Base-by-base conservation (phyloP, 805 yeast species). In the Peterozyma toletana region DNA sequence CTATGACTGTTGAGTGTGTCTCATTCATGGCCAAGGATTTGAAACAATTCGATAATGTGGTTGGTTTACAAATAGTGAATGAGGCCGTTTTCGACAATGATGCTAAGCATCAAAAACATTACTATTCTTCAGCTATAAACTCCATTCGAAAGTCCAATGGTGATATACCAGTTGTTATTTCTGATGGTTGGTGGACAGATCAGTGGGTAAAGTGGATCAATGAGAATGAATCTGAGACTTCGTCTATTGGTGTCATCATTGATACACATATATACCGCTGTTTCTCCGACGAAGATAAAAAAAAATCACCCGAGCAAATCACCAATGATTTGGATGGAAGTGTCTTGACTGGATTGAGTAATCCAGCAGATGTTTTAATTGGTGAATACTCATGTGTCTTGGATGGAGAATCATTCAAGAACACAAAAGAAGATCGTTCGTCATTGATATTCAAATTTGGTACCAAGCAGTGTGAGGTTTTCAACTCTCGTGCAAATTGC, bases 141-240 rank as follows among this genome's bases (percentile, higher is more conserved):
- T 70, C 72, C 35, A 81, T 91, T 37, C 68, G 91, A 30, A 57
- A 61, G 16, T 66, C 69, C 13, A 83, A 86, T 55, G 39, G 59
- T 1, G 61, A 61, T 2, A 62, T 88, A 31, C 96, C 96, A 0
- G 68, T 91, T 5, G 66, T 85, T 14, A 84, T 91, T 33, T 86
- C 96, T 2, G 98, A 91, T 58, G 96, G 96, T 3, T 93, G 98
- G 98, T 83, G 88, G 81, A 75, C 93, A 5, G 75, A 75, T 50
- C 86, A 78, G 56, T 86, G 89, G 86, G 80, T 73, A 18, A 67
- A 78, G 48, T 86, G 84, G 81, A 60, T 87, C 9, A 49, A 54
- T 37, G 72, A 71, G 40, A 56, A 64, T 31, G 71, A 73, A 33
- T 63, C 63, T 37, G 48, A 57, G 13, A 54, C 61, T 2, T 61